Conservation (phyloP, 495 filamentous ascomycete species). For the Penicillium crystallinum region DNA sequence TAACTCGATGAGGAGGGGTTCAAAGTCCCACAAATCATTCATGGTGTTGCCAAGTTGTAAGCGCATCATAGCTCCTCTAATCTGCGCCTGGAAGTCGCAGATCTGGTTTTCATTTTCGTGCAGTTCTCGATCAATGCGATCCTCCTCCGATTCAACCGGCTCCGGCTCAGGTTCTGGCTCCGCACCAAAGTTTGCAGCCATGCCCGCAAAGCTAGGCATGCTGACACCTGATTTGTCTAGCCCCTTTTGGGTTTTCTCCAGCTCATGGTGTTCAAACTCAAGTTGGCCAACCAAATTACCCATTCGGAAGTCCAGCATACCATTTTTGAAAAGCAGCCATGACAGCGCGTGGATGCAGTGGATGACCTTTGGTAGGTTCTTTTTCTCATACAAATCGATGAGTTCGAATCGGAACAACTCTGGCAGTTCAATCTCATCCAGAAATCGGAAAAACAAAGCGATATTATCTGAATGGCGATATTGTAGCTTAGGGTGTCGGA, state of each 20-base stretch:
- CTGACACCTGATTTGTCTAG: slow-evolving; percentile 89
- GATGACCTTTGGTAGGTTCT: slow-evolving; percentile 98
- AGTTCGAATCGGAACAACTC: slow-evolving; percentile 98
- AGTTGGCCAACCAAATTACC: slow-evolving; percentile 97
- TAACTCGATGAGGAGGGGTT: slow-evolving; percentile 70
- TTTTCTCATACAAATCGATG: slow-evolving; percentile 98
- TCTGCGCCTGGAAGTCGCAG: slow-evolving; percentile 77
- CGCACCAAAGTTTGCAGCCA: slow-evolving; percentile 93
- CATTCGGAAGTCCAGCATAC: slow-evolving; percentile 90
- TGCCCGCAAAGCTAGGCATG: slow-evolving; percentile 96
- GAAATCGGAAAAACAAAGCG: slow-evolving; percentile 84
- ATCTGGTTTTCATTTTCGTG: slow-evolving; percentile 66
- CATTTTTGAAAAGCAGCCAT: slow-evolving; percentile 91
- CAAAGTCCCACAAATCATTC: slow-evolving; percentile 86
- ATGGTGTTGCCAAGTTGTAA: slow-evolving; percentile 75
- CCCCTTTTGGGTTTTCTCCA: slow-evolving; percentile 94
- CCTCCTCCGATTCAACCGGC: slow-evolving; percentile 82
- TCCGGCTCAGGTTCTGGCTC: slow-evolving; percentile 62
- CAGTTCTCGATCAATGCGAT: slow-evolving; percentile 79
- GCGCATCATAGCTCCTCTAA: slow-evolving; percentile 74
- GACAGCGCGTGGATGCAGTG: slow-evolving; percentile 97
- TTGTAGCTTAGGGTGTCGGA: slow-evolving; percentile 76
- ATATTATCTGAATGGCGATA: slow-evolving; percentile 98
- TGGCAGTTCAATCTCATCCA: slow-evolving; percentile 89
- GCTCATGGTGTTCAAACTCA: slow-evolving; percentile 95